These are phyloP conservation scores for Populus pruinosa DNA, from an alignment of 345 rosid species.

Conservation along the genomic window DNA sequence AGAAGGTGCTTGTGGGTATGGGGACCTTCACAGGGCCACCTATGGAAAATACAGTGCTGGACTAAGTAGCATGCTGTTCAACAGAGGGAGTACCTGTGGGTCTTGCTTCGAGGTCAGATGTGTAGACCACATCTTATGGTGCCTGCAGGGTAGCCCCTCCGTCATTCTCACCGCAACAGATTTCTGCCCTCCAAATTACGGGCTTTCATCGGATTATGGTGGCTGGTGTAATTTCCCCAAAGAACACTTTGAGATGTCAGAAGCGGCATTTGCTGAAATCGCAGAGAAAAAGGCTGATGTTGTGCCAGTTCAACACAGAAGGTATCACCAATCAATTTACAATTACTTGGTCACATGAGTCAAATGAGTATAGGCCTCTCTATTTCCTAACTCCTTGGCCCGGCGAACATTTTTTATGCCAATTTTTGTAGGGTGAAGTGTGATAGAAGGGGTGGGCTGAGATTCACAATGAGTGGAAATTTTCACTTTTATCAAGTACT, in stretches of 20 bases:
- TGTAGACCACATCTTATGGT: constrained; percentile 83
- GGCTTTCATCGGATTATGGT: constrained; percentile 74
- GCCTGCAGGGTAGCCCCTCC: constrained; percentile 79
- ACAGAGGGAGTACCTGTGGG: constrained; percentile 81
- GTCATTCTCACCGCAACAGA: constrained; percentile 83
- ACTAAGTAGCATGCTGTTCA: constrained; percentile 71
- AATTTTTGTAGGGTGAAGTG: constrained; percentile 56
- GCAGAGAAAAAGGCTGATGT: constrained; percentile 63
- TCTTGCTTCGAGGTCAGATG: constrained; percentile 87
- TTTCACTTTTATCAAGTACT: constrained; percentile 66
- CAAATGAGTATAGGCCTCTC: background rate
- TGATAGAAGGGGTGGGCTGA: constrained; percentile 62
- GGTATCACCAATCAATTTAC: constrained; percentile 23
- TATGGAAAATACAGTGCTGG: constrained; percentile 77
- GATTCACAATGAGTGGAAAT: constrained; percentile 73
- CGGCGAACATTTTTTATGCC: constrained; percentile 1
- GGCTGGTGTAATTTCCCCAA: constrained; percentile 96
- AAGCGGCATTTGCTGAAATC: constrained; percentile 78
- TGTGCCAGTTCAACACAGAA: constrained; percentile 75
- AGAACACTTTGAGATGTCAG: constrained; percentile 86
- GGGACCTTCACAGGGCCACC: constrained; percentile 64
- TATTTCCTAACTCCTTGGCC: background rate
- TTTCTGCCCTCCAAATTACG: constrained; percentile 89
- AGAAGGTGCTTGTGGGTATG: constrained; percentile 97
- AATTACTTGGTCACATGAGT: background rate